phyloP scores from a whole-genome alignment of 345 rosid genomes.

The Syzygium aromaticum region DNA sequence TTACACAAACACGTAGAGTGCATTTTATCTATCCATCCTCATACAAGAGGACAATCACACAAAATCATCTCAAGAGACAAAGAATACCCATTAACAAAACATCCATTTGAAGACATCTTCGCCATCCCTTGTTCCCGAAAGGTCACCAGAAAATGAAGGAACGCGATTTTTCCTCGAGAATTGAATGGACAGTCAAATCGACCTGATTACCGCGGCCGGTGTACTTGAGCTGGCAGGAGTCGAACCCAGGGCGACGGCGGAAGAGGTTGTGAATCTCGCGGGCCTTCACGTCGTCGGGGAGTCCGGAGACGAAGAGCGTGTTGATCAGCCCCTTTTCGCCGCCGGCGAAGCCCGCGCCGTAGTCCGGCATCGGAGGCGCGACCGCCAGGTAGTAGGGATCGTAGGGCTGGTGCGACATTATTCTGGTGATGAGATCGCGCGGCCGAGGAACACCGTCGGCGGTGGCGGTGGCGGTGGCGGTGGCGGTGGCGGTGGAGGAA shows the following conservation, averaged over 20 bases:
- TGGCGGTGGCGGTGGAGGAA: neutral
- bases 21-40: neutral
- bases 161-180: neutral
- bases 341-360: conserved; percentile 14
- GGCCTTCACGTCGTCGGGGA: conserved; percentile 80
- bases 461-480: neutral
- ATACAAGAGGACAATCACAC: neutral
- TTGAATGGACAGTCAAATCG: neutral
- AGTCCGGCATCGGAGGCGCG: conserved; percentile 13
- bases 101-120: neutral
- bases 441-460: neutral
- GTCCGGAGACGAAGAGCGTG: conserved; percentile 79
- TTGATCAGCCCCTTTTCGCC: conserved; percentile 24
- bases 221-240: conserved; percentile 82
- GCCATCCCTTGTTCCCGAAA: neutral
- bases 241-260: conserved; percentile 69
- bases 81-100: neutral
- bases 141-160: neutral
- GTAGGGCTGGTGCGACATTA: conserved; percentile 54
- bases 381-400: conserved; percentile 45
- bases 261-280: conserved; percentile 93
- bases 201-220: conserved; percentile 94
- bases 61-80: neutral
- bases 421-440: neutral
- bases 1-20: neutral